phyloP scores from a whole-genome alignment of 805 yeast genomes.

The Teunomyces aglyptinius region DNA sequence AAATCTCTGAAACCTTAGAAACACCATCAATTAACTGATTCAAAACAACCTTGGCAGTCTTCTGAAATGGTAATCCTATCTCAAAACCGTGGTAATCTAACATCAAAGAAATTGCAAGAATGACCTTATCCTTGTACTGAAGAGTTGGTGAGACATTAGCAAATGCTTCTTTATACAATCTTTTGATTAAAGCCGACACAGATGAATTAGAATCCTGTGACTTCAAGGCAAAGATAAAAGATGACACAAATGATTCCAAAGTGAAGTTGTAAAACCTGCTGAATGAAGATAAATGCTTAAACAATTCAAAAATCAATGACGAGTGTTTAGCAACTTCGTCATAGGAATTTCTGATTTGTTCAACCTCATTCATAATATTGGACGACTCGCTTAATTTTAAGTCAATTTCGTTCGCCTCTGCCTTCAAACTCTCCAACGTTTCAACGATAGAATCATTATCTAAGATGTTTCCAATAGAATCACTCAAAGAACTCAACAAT shows the following conservation, averaged over 20 bases:
- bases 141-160: conserved; percentile 47
- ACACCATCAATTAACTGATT: not conserved
- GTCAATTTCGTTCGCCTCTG: conserved; percentile 55
- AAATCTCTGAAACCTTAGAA: conserved; percentile 20
- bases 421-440: conserved; percentile 63
- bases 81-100: conserved; percentile 23
- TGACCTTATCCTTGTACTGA: conserved; percentile 41
- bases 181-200: conserved; percentile 27
- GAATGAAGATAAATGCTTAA: conserved; percentile 37
- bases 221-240: conserved; percentile 15
- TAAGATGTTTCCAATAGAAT: conserved; percentile 58
- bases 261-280: conserved; percentile 61
- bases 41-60: conserved; percentile 10
- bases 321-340: conserved; percentile 55
- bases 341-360: conserved; percentile 46
- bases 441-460: conserved; percentile 62
- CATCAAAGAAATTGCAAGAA: conserved; percentile 42
- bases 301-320: conserved; percentile 47
- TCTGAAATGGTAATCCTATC: conserved; percentile 21
- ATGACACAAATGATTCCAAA: conserved; percentile 29
- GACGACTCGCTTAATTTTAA: conserved; percentile 53
- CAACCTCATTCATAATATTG: conserved; percentile 53
- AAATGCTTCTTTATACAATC: conserved; percentile 48
- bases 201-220: conserved; percentile 13
- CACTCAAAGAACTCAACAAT: conserved; percentile 56